Base-by-base conservation (phyloP, 1,139 yeast genomes). In the Pichia sp. region DNA sequence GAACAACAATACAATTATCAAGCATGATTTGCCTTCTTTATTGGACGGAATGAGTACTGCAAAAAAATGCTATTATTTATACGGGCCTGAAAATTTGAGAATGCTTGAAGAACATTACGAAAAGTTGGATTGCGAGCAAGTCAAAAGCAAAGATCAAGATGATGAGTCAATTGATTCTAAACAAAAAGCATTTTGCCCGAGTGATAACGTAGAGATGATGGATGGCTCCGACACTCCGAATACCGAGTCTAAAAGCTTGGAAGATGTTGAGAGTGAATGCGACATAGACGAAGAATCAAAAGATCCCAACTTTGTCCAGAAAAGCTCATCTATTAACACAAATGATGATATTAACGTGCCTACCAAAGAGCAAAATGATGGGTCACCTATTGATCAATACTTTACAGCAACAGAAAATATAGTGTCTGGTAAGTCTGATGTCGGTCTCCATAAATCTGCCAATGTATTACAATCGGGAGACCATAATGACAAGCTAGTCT, bases 1-100 rank as follows among this genome's bases (percentile, higher is more conserved):
- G 16, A 67, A 74, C 1, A 59, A 60, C 36, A 69, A 68, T 43
- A 71, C 68, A 54, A 71, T 75, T 57, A 62, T 63, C 2, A 47
- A 44, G 19, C 43, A 32, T 10, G 66, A 65, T 32, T 56, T 74
- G n/a, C 73, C 74, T 0, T 62, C 60, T n/a, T 57, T 75, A 31
- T 55, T 70, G 29, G 72, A 71, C 40, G 58, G 54, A n/a, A 34
- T 73, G 5, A 55, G 57, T 32, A 59, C 56, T 4, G 44, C 51
- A 15, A 72, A 70, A 55, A 66, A 60, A 48, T 48, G 47, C 11
- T 65, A 61, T 40, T 72, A 73, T 55, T 64, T 68, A 0, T 70
- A 70, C 56, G 32, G 48, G 1, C 50, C 45, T 5, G 32, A 29
- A 15, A 16, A 29, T 26, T 40, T 26, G 6, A n/a, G 30, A 45